Conservation (phyloP, 495 filamentous ascomycete genomes). For the Podospora didyma region DNA sequence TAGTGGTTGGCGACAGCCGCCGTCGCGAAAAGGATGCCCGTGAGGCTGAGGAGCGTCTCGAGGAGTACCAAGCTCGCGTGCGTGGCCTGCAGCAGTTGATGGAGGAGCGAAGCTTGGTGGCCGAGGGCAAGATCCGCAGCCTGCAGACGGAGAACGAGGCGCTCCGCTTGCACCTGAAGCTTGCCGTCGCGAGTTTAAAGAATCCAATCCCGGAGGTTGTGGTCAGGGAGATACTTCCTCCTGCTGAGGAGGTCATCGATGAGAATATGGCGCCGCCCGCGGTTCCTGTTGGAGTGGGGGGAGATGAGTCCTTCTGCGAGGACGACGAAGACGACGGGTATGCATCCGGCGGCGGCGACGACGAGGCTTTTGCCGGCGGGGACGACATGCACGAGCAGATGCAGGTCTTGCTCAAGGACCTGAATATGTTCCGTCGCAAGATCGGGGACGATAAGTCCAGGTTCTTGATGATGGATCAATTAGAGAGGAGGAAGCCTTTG, state of each 20-base stretch:
- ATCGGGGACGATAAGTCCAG: conserved; percentile 67
- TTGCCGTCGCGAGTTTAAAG: conserved; percentile 80
- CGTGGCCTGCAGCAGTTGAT: conserved; percentile 84
- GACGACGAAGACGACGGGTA: conserved; percentile 15
- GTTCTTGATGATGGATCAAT: conserved; percentile 36
- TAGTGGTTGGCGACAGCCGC: conserved; percentile 59
- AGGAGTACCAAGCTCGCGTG: conserved; percentile 89
- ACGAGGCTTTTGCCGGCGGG: conserved; percentile 32
- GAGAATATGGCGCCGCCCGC: conserved; percentile 13
- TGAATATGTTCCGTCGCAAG: conserved; percentile 79
- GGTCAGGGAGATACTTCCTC: conserved; percentile 11
- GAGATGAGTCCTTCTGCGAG: conserved; percentile 12
- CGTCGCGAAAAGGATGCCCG: conserved; percentile 44
- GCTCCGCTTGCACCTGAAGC: conserved; percentile 74
- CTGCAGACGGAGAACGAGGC: conserved; percentile 88
- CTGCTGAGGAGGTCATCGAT: conserved; percentile 28
- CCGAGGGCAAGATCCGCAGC: conserved; percentile 85
- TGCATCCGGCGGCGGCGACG: neutral
- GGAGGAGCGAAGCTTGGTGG: conserved; percentile 84
- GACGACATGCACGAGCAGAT: conserved; percentile 65
- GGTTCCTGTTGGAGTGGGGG: conserved; percentile 15
- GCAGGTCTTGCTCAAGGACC: conserved; percentile 68
- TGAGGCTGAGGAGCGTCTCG: conserved; percentile 67
- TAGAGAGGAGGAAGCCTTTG: conserved; percentile 20
- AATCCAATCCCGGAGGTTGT: conserved; percentile 72